Evolutionary conservation across 495 filamentous ascomycete species (phyloP), one percentile per base, ranked within the genome.

Genomic region (Xylaria flabelliformis): DNA sequence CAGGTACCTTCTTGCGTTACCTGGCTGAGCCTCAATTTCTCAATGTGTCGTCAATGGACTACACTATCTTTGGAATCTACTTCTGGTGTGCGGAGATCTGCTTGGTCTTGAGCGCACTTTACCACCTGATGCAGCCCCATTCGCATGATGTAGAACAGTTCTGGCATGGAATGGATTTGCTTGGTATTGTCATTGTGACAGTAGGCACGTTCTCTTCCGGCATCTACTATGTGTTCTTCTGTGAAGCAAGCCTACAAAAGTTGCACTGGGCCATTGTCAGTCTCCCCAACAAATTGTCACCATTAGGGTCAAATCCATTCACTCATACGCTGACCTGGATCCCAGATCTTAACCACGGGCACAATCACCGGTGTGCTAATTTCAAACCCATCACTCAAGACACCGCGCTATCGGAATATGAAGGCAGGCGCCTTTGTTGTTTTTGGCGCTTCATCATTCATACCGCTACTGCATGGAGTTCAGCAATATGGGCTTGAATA

Each of bases 381-480:
- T 29, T 77, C 92, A 24, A 79, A 89, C 55, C 89, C 92, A 5
- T 82, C 82, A 55, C 92, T 96, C 77, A 87, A 92, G 46, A 91
- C 91, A 0, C 89, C 91, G 15, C 80, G 83, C 39, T 93, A 89
- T 86, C 85, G 93, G 17, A 90, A 90, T 10, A 89, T 94, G 75
- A 87, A 93, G 56, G 92, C 92, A 13, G 81, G 82, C 67, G 93
- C 95, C 90, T 97, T 95, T 80, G 88, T 94, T 44, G 85, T 85
- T 41, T 93, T 95, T 86, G 94, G 93, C 80, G 93, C 73, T 91
- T 94, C 13, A 87, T 93, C 24, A 55, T 93, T 59, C 76, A 77
- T 64, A 4, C 75, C 75, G 19, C 55, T 83, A 66, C 64, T 83
- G 71, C 90, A 91, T 80, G 90, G 92, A 36, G 42, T 93, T 65